Conservation (phyloP, 202 grass and related monocot genomes). For the Panicum virgatum region DNA sequence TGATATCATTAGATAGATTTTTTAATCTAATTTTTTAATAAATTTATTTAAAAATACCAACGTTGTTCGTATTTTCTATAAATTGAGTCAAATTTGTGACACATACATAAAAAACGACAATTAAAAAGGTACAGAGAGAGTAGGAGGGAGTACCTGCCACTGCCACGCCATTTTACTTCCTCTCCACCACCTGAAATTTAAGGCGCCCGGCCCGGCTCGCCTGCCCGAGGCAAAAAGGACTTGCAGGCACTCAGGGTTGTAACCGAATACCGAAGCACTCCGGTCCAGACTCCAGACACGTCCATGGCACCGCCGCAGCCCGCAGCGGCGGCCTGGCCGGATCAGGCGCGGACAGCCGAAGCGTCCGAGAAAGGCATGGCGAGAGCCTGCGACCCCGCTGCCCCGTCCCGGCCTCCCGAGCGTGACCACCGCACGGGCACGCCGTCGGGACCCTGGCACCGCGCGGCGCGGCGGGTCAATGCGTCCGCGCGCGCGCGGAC, state of each 20-base stretch:
- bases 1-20: too few species aligned
- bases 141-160: not conserved
- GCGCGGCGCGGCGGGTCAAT: constrained; percentile 22
- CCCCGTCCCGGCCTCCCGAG: not conserved
- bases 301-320: not conserved
- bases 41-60: too few species aligned
- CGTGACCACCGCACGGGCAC: not conserved
- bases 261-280: constrained; percentile 1
- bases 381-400: not conserved
- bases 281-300: not conserved
- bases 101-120: too few species aligned
- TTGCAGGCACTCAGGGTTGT: not conserved
- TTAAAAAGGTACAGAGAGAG: too few species aligned
- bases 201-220: not conserved
- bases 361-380: not conserved
- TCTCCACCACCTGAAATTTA: constrained; percentile 12
- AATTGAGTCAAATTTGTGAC: too few species aligned
- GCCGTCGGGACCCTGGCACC: not conserved
- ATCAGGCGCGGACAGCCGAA: not conserved
- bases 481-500: not conserved
- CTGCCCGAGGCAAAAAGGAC: constrained; percentile 5
- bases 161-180: not conserved
- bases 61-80: too few species aligned
- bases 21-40: too few species aligned
- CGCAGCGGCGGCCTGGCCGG: not conserved